Percentiles rank a stretch among this genome's conserved stretches.
phyloP scores from a whole-genome alignment of 2,329 filamentous ascomycete genomes.

The Aspergillus bombycis region DNA sequence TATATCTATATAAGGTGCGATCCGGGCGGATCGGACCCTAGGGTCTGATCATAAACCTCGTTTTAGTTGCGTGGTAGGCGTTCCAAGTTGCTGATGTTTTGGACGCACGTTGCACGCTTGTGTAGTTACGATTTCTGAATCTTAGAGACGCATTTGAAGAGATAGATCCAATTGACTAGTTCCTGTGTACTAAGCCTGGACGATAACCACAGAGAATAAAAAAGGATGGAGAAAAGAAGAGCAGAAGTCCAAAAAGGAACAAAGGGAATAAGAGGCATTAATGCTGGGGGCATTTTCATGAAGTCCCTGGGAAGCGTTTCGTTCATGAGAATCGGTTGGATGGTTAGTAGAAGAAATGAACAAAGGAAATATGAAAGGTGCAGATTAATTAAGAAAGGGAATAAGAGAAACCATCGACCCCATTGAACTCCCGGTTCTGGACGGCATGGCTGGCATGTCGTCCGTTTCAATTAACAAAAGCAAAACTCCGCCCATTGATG shows the following conservation, averaged over 20 bases:
- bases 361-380: slow-evolving; percentile 7
- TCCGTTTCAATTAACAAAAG: slow-evolving; percentile 20
- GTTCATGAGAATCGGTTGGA: neutral
- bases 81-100: too few species aligned
- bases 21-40: too few species aligned
- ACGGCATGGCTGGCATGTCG: slow-evolving; percentile 20
- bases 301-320: neutral
- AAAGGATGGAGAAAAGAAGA: slow-evolving; percentile 15
- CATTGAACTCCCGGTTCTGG: slow-evolving; percentile 17
- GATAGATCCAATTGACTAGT: slow-evolving; percentile 26
- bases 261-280: slow-evolving; percentile 3
- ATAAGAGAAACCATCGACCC: slow-evolving; percentile 16
- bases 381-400: slow-evolving; percentile 8
- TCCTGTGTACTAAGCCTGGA: slow-evolving; percentile 24
- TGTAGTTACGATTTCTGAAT: too few species aligned
- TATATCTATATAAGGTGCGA: too few species aligned
- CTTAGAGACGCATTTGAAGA: neutral
- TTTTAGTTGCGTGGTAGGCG: too few species aligned
- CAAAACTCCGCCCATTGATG: slow-evolving; percentile 21
- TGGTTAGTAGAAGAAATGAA: slow-evolving; percentile 2
- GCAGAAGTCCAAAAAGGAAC: slow-evolving; percentile 3
- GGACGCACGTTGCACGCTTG: too few species aligned
- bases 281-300: slow-evolving; percentile 3
- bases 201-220: slow-evolving; percentile 28
- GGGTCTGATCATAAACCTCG: too few species aligned